These are phyloP conservation scores for Sanchytrium tribonematis DNA, from an alignment of 371 early-diverging fungal genomes.

Conservation along the genomic window DNA sequence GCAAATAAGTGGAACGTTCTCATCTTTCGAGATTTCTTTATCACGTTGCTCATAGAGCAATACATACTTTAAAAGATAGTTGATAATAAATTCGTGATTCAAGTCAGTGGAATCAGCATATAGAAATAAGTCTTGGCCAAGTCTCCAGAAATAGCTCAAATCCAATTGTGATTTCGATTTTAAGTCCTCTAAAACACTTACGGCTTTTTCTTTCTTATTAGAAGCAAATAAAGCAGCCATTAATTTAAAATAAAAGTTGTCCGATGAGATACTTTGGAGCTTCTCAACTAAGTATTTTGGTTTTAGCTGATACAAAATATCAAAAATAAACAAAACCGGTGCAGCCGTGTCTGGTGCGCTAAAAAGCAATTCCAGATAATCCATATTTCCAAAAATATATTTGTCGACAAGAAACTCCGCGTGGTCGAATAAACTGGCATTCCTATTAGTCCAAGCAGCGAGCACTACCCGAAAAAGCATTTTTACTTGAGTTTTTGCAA, in stretches of 20 bases:
- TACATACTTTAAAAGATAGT: no score
- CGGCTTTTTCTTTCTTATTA: neutral
- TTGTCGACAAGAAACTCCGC: neutral
- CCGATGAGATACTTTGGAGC: no score
- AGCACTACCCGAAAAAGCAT: neutral
- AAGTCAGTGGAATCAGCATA: no score
- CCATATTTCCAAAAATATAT: neutral
- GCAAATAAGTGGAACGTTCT: no score
- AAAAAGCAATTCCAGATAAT: no score
- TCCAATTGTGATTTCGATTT: neutral
- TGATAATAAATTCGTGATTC: no score
- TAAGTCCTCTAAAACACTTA: neutral
- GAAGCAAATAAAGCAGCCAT: no score
- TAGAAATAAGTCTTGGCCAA: neutral
- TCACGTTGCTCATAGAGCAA: no score
- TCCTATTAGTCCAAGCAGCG: neutral
- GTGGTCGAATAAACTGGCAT: neutral
- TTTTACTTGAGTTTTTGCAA: neutral
- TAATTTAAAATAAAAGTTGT: no score
- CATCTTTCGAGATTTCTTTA: no score
- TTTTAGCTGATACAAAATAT: neutral
- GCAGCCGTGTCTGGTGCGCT: neutral
- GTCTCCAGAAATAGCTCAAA: neutral
- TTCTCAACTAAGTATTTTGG: no score
- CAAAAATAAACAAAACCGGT: neutral